Conservation (phyloP, 345 rosid species). For the Eucalyptus pauciflora region DNA sequence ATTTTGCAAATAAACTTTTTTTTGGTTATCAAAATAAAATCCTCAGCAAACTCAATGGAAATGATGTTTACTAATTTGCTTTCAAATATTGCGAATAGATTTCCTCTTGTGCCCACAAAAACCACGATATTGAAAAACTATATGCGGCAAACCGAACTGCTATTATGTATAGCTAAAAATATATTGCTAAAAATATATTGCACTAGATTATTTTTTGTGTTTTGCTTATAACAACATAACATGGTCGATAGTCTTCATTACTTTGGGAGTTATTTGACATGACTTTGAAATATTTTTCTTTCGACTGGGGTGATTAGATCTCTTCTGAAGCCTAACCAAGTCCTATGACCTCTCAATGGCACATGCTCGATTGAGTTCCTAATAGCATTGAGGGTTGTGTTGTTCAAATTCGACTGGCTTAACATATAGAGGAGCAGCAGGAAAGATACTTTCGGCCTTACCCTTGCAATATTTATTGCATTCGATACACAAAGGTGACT, state of each 20-base stretch:
- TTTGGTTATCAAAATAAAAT: not conserved
- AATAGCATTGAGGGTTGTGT: not conserved
- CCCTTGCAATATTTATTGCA: not conserved
- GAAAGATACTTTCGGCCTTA: not conserved
- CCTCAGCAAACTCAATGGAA: not conserved
- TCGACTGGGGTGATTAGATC: not conserved
- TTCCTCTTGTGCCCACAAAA: not conserved
- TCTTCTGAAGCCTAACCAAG: rapidly evolving
- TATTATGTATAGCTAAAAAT: not conserved
- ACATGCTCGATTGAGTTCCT: not conserved
- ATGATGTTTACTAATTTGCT: not conserved
- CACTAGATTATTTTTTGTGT: not conserved
- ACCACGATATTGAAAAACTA: rapidly evolving
- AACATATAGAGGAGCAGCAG: not conserved
- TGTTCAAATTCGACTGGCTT: not conserved
- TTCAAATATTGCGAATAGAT: no score
- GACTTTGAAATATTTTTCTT: not conserved
- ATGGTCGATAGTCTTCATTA: not conserved
- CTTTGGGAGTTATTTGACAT: not conserved
- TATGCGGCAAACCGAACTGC: rapidly evolving
- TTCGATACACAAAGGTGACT: not conserved
- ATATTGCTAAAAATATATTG: not conserved
- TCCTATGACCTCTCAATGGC: not conserved
- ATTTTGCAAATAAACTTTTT: not conserved
- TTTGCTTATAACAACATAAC: not conserved